Evolutionary conservation across 352 stramenopile species (phyloP).

Genomic region (Globisporangium spiculum): DNA sequence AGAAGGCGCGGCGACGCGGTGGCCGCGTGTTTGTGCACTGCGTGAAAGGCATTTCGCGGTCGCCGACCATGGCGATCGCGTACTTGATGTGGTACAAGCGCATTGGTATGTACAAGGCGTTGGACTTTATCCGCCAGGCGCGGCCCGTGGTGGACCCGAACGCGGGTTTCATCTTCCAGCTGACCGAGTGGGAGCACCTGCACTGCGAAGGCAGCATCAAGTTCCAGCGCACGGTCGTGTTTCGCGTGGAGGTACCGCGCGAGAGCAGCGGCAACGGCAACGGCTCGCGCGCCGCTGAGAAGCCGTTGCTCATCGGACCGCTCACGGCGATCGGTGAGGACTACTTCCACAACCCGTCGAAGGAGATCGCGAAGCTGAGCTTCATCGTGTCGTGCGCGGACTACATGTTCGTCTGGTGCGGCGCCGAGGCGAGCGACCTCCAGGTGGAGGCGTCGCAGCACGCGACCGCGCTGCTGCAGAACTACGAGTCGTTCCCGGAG

Average conservation of each 20-base stretch:
- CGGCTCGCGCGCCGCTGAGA: conserved; percentile 30
- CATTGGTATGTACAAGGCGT: conserved; percentile 75
- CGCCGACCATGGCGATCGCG: conserved; percentile 84
- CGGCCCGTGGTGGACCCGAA: conserved; percentile 83
- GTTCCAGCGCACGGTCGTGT: conserved; percentile 56
- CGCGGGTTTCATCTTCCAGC: conserved; percentile 86
- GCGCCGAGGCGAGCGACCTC: conserved; percentile 42
- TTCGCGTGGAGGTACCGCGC: conserved; percentile 63
- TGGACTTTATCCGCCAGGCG: conserved; percentile 75
- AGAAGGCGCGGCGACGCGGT: conserved; percentile 56
- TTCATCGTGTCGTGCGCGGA: conserved; percentile 73
- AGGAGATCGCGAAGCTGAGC: conserved; percentile 53
- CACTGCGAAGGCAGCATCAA: conserved; percentile 46
- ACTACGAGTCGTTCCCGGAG: conserved; percentile 67
- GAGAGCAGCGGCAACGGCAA: conserved; percentile 36
- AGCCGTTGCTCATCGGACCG: conserved; percentile 58
- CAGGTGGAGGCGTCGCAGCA: conserved; percentile 60
- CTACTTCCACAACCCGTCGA: conserved; percentile 53
- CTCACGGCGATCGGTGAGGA: conserved; percentile 43
- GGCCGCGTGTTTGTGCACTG: conserved; percentile 87
- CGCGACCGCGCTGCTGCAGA: conserved; percentile 63
- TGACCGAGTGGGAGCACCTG: conserved; percentile 85
- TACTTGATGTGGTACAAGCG: conserved; percentile 89
- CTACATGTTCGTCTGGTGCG: conserved; percentile 85
- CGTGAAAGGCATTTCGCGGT: conserved; percentile 87